These are phyloP conservation scores for Mortierella sp. DNA, from an alignment of 371 early-diverging fungal species.

Conservation along the genomic window DNA sequence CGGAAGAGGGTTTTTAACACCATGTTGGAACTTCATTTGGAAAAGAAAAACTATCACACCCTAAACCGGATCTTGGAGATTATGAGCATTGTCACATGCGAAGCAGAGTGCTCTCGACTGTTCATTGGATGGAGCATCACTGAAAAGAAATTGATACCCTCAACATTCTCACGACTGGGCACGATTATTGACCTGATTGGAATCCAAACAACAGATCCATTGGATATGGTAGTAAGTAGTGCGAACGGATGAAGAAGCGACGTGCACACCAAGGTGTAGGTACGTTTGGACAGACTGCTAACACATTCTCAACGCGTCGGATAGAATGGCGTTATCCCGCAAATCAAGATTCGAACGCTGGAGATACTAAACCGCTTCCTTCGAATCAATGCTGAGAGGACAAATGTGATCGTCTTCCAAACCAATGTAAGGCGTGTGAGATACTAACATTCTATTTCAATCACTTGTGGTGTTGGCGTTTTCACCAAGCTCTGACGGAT, in stretches of 20 bases:
- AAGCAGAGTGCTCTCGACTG: constrained; percentile 21
- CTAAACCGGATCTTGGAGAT: constrained; percentile 15
- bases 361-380: constrained; percentile 19
- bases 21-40: constrained; percentile 7
- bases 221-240: constrained; percentile 21
- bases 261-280: background rate
- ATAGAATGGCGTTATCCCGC: constrained; percentile 31
- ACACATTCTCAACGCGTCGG: too few relatives aligned
- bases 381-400: constrained; percentile 16
- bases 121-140: constrained; percentile 34
- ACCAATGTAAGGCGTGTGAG: constrained; percentile 20
- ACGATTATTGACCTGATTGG: constrained; percentile 16
- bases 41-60: constrained; percentile 1
- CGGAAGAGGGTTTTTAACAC: constrained; percentile 20
- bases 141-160: constrained; percentile 11
- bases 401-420: constrained; percentile 16
- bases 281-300: too few relatives aligned
- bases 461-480: too few relatives aligned
- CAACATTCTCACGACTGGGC: constrained; percentile 14
- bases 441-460: too few relatives aligned
- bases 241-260: too few relatives aligned
- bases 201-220: constrained; percentile 1
- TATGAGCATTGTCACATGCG: constrained; percentile 20
- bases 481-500: background rate
- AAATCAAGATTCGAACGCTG: constrained; percentile 23